These are phyloP conservation scores for Hansenula sp. DNA, from an alignment of 1,139 yeast genomes.

Conservation along the genomic window DNA sequence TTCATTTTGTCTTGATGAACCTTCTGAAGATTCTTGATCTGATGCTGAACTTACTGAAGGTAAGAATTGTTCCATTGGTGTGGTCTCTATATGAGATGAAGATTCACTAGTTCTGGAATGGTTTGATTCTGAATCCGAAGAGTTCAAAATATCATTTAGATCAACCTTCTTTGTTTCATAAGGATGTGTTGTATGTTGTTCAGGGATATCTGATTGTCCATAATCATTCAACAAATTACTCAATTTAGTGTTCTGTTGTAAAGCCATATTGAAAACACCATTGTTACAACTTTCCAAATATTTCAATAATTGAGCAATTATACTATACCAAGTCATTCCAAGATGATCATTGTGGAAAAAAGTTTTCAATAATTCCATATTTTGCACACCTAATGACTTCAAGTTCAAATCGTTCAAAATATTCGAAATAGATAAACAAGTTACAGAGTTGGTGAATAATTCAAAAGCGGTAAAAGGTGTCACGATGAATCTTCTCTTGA, in stretches of 20 bases:
- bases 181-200: conserved; percentile 7
- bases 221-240: conserved; percentile 12
- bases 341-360: conserved; percentile 6
- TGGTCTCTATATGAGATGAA: not conserved
- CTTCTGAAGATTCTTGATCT: not conserved
- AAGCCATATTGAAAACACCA: conserved; percentile 3
- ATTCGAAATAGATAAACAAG: conserved; percentile 24
- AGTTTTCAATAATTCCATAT: conserved; percentile 4
- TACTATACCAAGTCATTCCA: conserved; percentile 8
- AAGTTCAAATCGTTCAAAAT: conserved; percentile 6
- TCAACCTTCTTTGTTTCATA: conserved; percentile 8
- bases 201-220: conserved; percentile 11
- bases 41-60: not conserved
- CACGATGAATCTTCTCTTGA: conserved; percentile 29
- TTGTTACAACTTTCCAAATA: conserved; percentile 5
- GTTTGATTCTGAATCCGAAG: conserved; percentile 1
- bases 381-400: conserved; percentile 4
- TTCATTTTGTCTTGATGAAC: not conserved
- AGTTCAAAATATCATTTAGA: conserved; percentile 12
- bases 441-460: conserved; percentile 33
- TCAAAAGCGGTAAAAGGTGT: conserved; percentile 40
- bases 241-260: conserved; percentile 6
- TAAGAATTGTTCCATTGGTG: not conserved
- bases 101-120: not conserved
- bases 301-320: conserved; percentile 8